A percentile compares a stretch with the other conserved stretches of the same genome.
Conservation (phyloP, 257 asterid species). For the Capsicum rhomboideum region DNA sequence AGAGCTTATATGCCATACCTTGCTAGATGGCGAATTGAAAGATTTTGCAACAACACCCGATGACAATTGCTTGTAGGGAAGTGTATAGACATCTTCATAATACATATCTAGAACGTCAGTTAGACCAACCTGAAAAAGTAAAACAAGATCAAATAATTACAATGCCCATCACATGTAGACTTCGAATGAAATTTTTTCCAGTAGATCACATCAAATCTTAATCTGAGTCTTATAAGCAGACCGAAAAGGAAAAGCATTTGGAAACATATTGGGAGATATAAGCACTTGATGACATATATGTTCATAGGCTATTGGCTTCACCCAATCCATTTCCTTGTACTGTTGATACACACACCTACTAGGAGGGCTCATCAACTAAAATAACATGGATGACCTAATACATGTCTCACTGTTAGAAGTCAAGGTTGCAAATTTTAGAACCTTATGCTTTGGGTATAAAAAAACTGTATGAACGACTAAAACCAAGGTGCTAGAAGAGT, state of each 20-base stretch:
- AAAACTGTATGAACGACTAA: not conserved
- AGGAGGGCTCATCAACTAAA: not conserved
- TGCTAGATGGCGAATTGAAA: conserved; percentile 28
- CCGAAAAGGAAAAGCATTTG: not conserved
- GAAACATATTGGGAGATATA: not conserved
- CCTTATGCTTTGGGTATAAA: not conserved
- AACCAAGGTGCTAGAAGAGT: not conserved
- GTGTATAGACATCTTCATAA: conserved; percentile 78
- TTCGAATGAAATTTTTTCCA: not conserved
- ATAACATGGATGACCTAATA: not conserved
- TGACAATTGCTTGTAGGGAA: conserved; percentile 55
- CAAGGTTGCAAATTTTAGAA: not conserved
- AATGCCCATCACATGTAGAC: not conserved
- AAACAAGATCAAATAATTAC: not conserved
- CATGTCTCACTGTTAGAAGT: not conserved
- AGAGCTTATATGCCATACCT: conserved; percentile 34
- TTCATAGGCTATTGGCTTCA: not conserved
- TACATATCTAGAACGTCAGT: conserved; percentile 70
- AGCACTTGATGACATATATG: not conserved
- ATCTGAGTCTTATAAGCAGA: not conserved
- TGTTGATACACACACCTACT: not conserved
- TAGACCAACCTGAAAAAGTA: conserved; percentile 56
- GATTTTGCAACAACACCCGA: conserved; percentile 46
- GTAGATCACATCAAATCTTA: not conserved
- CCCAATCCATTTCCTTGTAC: not conserved